Conservation (phyloP, 2,329 filamentous ascomycete species). For the Alternaria dauci region DNA sequence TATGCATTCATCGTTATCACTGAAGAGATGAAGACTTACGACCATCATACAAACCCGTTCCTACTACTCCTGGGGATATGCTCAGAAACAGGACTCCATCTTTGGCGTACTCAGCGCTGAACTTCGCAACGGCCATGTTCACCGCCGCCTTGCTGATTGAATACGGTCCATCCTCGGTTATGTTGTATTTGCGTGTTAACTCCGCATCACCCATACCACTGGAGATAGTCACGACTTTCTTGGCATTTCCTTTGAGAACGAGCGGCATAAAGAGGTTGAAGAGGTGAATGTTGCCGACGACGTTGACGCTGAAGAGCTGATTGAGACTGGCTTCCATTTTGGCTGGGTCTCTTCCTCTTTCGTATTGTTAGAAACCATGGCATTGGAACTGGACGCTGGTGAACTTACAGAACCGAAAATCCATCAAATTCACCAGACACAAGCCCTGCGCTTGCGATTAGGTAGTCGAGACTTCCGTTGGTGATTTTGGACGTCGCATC, state of each 20-base stretch:
- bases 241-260: conserved; percentile 48
- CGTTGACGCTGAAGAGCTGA: conserved; percentile 36
- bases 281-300: conserved; percentile 43
- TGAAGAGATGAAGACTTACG: conserved; percentile 10
- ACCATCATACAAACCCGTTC: conserved; percentile 21
- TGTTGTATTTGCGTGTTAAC: conserved; percentile 29
- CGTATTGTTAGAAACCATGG: not conserved
- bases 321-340: conserved; percentile 19
- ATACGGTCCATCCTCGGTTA: conserved; percentile 45
- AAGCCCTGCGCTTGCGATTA: conserved; percentile 54
- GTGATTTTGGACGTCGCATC: conserved; percentile 49
- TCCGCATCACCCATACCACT: conserved; percentile 49
- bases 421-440: conserved; percentile 24
- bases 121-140: conserved; percentile 55
- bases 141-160: conserved; percentile 52
- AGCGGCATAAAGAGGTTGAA: conserved; percentile 55
- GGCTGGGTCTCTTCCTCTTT: conserved; percentile 12
- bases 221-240: conserved; percentile 56
- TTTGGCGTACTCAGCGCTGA: conserved; percentile 43
- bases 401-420: conserved; percentile 16
- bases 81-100: conserved; percentile 34
- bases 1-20: not conserved
- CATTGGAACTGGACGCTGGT: not conserved
- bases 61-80: conserved; percentile 33
- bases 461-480: conserved; percentile 50